Percentiles rank a stretch among this genome's conserved stretches.
These are phyloP conservation scores for Sequoiadendron giganteum DNA, from an alignment of 75 land plant species.

Conservation along the genomic window DNA sequence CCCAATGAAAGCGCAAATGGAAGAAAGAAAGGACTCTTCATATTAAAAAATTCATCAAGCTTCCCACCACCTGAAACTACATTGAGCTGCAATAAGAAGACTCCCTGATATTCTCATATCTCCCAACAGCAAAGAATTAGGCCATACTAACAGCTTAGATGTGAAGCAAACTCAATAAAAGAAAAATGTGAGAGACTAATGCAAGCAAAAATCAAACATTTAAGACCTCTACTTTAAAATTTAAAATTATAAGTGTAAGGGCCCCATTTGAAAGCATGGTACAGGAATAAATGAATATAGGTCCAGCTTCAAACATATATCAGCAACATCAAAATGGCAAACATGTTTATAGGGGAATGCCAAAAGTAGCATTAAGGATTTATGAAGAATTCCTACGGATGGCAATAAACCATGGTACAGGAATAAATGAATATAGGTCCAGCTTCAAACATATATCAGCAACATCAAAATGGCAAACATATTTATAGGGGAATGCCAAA, in stretches of 20 bases:
- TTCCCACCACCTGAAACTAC: not conserved
- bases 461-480: not conserved
- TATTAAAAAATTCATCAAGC: not conserved
- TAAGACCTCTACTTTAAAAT: not conserved
- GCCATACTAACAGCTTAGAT: not conserved
- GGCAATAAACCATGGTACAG: not conserved
- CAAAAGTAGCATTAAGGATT: not conserved
- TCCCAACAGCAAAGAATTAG: not conserved
- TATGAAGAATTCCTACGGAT: not conserved
- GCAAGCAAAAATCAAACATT: not conserved
- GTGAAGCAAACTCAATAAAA: not conserved
- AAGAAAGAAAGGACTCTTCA: too few relatives aligned
- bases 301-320: not conserved
- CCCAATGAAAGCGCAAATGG: too few relatives aligned
- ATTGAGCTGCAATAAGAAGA: not conserved
- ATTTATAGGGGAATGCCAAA: not conserved
- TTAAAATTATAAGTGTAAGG: not conserved
- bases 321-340: not conserved
- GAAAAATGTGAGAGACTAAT: not conserved
- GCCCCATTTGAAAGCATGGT: too few relatives aligned
- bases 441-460: not conserved
- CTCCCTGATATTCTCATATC: not conserved
- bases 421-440: too few relatives aligned
- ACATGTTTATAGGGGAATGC: not conserved
- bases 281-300: too few relatives aligned